Conservation (phyloP, 306 rosid species). For the Benincasa hispida region DNA sequence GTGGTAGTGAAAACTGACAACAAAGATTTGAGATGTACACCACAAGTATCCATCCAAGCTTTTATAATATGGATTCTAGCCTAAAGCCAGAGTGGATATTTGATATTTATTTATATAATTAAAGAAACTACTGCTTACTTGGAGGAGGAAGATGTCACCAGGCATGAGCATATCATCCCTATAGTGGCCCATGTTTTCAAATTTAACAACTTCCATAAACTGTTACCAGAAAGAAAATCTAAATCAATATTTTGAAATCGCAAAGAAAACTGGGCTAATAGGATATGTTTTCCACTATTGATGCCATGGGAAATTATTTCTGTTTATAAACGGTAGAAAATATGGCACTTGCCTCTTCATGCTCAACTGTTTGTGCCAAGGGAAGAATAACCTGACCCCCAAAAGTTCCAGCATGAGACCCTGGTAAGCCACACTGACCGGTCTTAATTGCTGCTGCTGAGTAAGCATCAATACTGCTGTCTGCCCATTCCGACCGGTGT, state of each 20-base stretch:
- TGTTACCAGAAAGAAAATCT: slow-evolving; percentile 26
- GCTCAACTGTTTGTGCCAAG: slow-evolving; percentile 84
- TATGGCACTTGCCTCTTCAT: slow-evolving; percentile 70
- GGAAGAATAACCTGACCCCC: slow-evolving; percentile 98
- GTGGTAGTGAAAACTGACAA: neutral
- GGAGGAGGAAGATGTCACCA: slow-evolving; percentile 85
- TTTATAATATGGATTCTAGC: neutral
- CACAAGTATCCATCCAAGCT: neutral
- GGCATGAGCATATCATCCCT: slow-evolving; percentile 86
- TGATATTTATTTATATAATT: neutral
- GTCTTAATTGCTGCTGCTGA: slow-evolving; percentile 88
- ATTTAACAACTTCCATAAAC: slow-evolving; percentile 96
- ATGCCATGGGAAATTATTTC: neutral
- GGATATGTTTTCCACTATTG: neutral
- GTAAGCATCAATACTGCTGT: slow-evolving; percentile 91
- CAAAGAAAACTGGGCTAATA: neutral
- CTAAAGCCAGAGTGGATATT: neutral
- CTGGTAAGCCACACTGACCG: slow-evolving; percentile 72
- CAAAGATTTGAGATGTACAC: neutral
- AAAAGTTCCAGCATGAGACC: slow-evolving; percentile 52
- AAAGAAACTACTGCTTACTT: slow-evolving; percentile 42
- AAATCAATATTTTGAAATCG: neutral
- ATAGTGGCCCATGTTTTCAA: slow-evolving; percentile 86
- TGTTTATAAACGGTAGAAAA: neutral
- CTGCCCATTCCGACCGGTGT: slow-evolving; percentile 99